phyloP scores from a whole-genome alignment of 2,329 filamentous ascomycete species.

The Epicoccum nigrum region DNA sequence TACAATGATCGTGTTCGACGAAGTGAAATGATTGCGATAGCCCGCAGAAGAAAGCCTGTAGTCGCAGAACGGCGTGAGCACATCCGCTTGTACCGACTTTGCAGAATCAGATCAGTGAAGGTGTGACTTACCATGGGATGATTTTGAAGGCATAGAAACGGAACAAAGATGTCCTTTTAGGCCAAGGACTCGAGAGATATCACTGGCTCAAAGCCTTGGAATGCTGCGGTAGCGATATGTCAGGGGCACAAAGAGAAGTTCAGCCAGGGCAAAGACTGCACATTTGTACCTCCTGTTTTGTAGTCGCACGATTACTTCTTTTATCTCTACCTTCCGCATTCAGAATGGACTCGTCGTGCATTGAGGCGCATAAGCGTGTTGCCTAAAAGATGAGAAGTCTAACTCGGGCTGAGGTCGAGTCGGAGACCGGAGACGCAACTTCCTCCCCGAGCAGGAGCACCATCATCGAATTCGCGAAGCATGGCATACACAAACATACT shows the following conservation, averaged over 20 bases:
- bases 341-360: background rate
- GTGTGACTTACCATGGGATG: constrained; percentile 7
- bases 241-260: too few species aligned
- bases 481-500: too few species aligned
- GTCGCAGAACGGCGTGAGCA: constrained; percentile 4
- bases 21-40: too few species aligned
- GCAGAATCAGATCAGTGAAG: background rate
- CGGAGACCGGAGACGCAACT: background rate
- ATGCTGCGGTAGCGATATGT: too few species aligned
- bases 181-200: too few species aligned
- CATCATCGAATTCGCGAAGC: too few species aligned
- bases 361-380: background rate
- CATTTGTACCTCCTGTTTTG: too few species aligned
- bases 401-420: background rate
- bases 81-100: background rate
- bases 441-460: constrained; percentile 2
- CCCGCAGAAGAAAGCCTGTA: background rate
- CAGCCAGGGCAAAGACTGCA: too few species aligned
- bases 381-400: background rate
- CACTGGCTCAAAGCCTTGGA: too few species aligned
- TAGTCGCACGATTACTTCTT: too few species aligned
- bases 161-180: background rate
- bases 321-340: background rate
- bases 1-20: background rate
- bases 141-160: background rate